A percentile compares a stretch with the other conserved stretches of the same genome.
Conservation (phyloP, 1,284 basidiomycete species). For the Trametes sp. region DNA sequence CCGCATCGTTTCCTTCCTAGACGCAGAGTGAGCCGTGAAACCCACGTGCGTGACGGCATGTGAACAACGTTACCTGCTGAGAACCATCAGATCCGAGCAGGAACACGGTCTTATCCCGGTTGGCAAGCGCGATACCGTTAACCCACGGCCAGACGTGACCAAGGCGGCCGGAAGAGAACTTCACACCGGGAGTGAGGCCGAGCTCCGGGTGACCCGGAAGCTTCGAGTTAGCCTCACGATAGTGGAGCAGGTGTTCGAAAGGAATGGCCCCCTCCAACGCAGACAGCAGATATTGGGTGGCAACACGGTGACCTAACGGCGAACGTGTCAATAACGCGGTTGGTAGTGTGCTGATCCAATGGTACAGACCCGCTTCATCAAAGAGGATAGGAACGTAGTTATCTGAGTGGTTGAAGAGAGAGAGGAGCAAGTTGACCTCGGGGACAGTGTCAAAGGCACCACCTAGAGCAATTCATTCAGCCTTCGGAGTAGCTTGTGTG, state of each 20-base stretch:
- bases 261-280: slow-evolving; percentile 78
- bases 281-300: slow-evolving; percentile 84
- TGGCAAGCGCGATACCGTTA: slow-evolving; percentile 83
- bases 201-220: slow-evolving; percentile 88
- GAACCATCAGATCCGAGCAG: slow-evolving; percentile 88
- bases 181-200: slow-evolving; percentile 85
- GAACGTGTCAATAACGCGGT: slow-evolving; percentile 7
- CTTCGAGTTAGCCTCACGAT: slow-evolving; percentile 84
- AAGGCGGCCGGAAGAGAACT: slow-evolving; percentile 87
- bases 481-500: too few relatives aligned
- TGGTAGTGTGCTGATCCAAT: neutral
- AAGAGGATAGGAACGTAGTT: slow-evolving; percentile 73
- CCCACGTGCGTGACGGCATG: slow-evolving; percentile 13
- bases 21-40: slow-evolving; percentile 8
- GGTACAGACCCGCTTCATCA: slow-evolving; percentile 74
- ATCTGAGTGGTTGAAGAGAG: slow-evolving; percentile 71
- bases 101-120: slow-evolving; percentile 79
- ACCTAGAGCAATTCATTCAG: slow-evolving; percentile 48
- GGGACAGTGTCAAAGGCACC: slow-evolving; percentile 88
- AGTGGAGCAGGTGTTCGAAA: slow-evolving; percentile 79
- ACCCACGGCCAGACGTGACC: slow-evolving; percentile 87
- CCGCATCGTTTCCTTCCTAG: slow-evolving; percentile 89
- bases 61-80: slow-evolving; percentile 57
- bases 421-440: slow-evolving; percentile 78
- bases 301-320: slow-evolving; percentile 79